Evolutionary conservation across 225 moss, liverwort and hornwort species (phyloP).

Genomic region (Straminergon stramineum): DNA sequence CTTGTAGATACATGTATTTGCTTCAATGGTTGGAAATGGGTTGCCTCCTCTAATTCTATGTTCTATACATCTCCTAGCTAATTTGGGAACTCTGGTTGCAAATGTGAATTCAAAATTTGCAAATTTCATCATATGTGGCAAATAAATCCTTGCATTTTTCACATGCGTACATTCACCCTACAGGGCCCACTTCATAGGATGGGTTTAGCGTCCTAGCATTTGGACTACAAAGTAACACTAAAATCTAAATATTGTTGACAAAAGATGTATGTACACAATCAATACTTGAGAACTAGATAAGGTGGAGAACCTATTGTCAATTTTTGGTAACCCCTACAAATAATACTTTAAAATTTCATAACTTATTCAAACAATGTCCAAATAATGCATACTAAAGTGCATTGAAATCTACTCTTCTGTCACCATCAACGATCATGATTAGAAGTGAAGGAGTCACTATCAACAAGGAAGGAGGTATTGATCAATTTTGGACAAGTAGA

Average conservation of each 20-base stretch:
- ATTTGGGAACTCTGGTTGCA: no score
- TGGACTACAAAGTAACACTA: no score
- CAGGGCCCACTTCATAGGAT: no score
- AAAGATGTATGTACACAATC: background rate
- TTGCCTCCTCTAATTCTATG: no score
- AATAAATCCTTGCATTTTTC: no score
- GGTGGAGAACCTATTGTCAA: accelerated
- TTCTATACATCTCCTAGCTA: no score
- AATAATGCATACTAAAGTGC: background rate
- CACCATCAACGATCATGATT: accelerated
- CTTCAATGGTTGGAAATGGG: no score
- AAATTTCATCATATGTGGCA: no score
- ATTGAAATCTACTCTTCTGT: background rate
- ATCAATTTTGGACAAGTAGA: accelerated
- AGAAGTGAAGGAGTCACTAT: accelerated
- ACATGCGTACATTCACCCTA: no score
- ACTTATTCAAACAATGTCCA: background rate
- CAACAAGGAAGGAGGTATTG: accelerated
- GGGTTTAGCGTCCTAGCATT: no score
- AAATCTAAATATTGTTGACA: background rate
- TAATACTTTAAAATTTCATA: background rate
- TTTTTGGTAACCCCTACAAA: background rate
- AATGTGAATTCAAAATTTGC: no score
- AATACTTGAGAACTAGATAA: accelerated
- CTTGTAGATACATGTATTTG: no score